Evolutionary conservation across 176 grass and related monocot species (phyloP).

Genomic region (Aegilops umbellulata): DNA sequence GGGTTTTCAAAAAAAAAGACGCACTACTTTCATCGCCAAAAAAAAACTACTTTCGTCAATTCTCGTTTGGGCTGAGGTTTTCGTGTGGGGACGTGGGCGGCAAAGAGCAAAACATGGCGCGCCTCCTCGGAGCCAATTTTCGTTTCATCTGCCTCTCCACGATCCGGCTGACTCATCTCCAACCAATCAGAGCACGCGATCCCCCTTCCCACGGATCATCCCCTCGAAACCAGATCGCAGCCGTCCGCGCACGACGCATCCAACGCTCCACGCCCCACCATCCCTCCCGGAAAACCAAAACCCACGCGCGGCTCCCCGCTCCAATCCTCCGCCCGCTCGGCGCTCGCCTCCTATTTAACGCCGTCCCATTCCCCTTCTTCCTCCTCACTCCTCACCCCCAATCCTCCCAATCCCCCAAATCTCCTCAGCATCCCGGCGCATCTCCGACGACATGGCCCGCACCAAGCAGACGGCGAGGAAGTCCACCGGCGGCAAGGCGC

Average conservation of each 20-base stretch:
- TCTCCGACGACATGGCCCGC: slow-evolving; percentile 41
- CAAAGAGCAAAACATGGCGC: not conserved
- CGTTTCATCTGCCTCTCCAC: not conserved
- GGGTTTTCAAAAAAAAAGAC: too few relatives aligned
- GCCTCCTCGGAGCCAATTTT: not conserved
- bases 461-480: slow-evolving; percentile 73
- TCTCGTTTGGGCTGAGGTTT: too few relatives aligned
- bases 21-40: too few relatives aligned
- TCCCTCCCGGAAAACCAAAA: not conserved
- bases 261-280: not conserved
- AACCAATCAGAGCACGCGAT: not conserved
- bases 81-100: not conserved
- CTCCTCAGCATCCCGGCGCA: too few relatives aligned
- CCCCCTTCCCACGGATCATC: not conserved
- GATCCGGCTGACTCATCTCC: not conserved
- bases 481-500: slow-evolving; percentile 72
- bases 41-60: not conserved
- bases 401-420: too few relatives aligned
- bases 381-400: not conserved
- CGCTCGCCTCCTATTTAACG: not conserved
- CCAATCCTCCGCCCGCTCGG: not conserved
- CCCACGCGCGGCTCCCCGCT: not conserved
- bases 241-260: accelerated
- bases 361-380: not conserved
- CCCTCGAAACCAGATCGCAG: not conserved